Evolutionary conservation across 352 stramenopile species (phyloP), one percentile per base, ranked within the genome.

Genomic region (Phytophthora syringae): DNA sequence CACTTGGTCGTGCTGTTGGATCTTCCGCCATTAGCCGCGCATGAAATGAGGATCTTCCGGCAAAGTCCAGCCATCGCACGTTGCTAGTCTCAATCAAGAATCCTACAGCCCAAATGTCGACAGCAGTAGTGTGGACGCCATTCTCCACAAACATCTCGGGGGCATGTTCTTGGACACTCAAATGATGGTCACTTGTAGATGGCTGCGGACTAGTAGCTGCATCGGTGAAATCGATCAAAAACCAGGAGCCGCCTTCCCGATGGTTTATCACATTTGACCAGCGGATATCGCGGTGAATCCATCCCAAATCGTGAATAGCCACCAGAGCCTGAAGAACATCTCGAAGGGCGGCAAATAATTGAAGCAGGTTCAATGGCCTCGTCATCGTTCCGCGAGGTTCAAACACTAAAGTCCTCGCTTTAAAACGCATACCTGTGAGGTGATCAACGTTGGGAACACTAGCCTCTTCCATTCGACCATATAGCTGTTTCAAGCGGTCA

Each of bases 111-210:
- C n/a, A n/a, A n/a, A n/a, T n/a, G n/a, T n/a, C n/a, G n/a, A n/a
- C n/a, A n/a, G n/a, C n/a, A n/a, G n/a, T n/a, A n/a, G n/a, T n/a
- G n/a, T n/a, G n/a, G n/a, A n/a, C n/a, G n/a, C 30, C 30, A 55
- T 54, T 32, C 13, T 39, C 25, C 6, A 32, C 42, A 32, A 49
- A 49, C 32, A 69, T 55, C 47, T 70, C 61, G 9, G 53, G 62
- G 9, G 62, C 45, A 22, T 72, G 63, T 21, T 72, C 39, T 56
- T 61, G 37, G 1, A 27, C 15, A 13, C 63, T 72, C 56, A 67
- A 63, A 40, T 65, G 57, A 40, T 42, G 12, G 21, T 39, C 48
- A 36, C 48, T 59, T 24, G 57, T 37, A 58, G 20, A 64, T 7
- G 18, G 15, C 21, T 66, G 58, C 58, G n/a, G n/a, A n/a, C n/a